Evolutionary conservation across 352 stramenopile species (phyloP), one percentile per base, ranked within the genome.

Genomic region (Globisporangium sylvaticum): DNA sequence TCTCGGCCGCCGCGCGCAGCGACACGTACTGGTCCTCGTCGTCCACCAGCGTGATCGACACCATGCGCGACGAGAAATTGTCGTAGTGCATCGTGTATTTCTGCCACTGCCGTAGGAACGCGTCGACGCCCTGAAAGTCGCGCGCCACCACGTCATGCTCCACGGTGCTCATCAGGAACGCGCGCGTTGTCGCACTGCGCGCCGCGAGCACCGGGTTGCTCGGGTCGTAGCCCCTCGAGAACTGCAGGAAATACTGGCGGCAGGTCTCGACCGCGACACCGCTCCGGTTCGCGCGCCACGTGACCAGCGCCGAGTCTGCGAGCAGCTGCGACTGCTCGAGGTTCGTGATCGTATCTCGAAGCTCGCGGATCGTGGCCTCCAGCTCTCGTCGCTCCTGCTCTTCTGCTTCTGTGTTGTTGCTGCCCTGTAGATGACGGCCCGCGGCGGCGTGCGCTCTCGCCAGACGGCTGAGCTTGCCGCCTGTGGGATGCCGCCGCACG

Each of bases 51-150:
- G 63, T 60, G 29, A 81, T 61, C 10, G 70, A 59, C 29, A 52
- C 56, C 29, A 89, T 68, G 29, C 53, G 39, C 22, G 78, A 65
- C 15, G 52, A 58, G 15, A 87, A 66, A 29, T 75, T 64, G 25
- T 73, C 65, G 65, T 89, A 80, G 76, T 77, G 80, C 3, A 65
- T 75, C 34, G 81, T 89, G 66, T 89, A 87, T 64, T 75, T 80
- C 60, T 84, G 73, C 81, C 81, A 89, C 67, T 88, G 81, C 18
- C 74, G 62, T 59, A 88, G 65, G 22, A 82, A 77, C 4, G 75
- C 44, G 12, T 80, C 64, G 3, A 82, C 4, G 8, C 81, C 81
- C 34, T 76, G 56, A 58, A 83, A 87, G 64, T 89, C 81, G 24
- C 77, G 65, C 59, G 77, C 83, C 18, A 88, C 6, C 4, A 88